These are phyloP conservation scores for Cryphonectria parasitica DNA, from an alignment of 2,329 filamentous ascomycete species.

Conservation along the genomic window DNA sequence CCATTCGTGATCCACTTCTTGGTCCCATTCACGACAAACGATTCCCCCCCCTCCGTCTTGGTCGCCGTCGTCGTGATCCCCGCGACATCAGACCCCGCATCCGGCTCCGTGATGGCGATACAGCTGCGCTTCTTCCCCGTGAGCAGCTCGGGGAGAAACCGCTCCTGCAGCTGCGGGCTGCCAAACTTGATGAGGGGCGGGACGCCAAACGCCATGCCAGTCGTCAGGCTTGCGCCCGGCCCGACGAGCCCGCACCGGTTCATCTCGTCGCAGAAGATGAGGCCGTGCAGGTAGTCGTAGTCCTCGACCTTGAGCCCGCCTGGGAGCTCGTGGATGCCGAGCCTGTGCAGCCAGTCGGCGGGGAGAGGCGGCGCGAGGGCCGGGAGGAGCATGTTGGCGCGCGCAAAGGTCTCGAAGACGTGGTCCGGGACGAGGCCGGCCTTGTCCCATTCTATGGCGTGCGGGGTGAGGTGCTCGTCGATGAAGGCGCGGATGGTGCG, in stretches of 20 bases:
- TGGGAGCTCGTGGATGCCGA: constrained; percentile 69
- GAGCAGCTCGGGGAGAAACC: constrained; percentile 70
- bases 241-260: constrained; percentile 66
- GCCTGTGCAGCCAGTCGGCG: constrained; percentile 65
- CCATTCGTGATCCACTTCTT: constrained; percentile 67
- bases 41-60: constrained; percentile 64
- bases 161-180: constrained; percentile 62
- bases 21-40: constrained; percentile 73
- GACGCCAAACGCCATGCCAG: constrained; percentile 73
- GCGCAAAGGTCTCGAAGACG: constrained; percentile 67
- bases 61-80: constrained; percentile 71
- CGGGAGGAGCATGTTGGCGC: constrained; percentile 71
- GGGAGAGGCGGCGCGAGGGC: constrained; percentile 71
- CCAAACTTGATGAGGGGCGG: constrained; percentile 74
- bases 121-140: constrained; percentile 69
- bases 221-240: constrained; percentile 67
- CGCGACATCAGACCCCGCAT: constrained; percentile 74
- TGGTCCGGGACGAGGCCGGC: constrained; percentile 64
- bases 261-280: constrained; percentile 76
- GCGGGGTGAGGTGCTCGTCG: constrained; percentile 61
- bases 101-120: constrained; percentile 80
- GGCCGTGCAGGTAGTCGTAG: constrained; percentile 71
- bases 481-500: constrained; percentile 69
- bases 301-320: constrained; percentile 72
- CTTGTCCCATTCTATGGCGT: constrained; percentile 73